These are phyloP conservation scores for Cucurbita ficifolia DNA, from an alignment of 306 rosid genomes.

Conservation along the genomic window DNA sequence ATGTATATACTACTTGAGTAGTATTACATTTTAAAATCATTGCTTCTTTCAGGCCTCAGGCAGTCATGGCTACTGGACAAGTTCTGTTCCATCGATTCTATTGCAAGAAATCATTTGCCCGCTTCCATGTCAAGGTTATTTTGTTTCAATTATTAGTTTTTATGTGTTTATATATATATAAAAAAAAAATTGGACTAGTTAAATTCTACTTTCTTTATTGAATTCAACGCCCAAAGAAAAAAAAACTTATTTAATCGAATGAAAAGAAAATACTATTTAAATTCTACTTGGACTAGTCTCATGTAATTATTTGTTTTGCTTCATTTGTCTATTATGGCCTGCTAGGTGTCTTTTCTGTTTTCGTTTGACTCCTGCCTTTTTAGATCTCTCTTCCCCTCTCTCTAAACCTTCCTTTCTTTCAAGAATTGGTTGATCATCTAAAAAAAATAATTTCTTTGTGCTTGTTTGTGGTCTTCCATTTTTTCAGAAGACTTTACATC, in stretches of 20 bases:
- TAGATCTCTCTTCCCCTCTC: background rate
- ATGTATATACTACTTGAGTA: background rate
- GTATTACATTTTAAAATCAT: background rate
- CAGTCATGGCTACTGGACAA: constrained; percentile 97
- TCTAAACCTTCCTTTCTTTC: background rate
- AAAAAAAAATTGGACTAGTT: too few species aligned
- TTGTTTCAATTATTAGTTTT: background rate
- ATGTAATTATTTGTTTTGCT: background rate
- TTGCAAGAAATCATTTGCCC: constrained; percentile 89
- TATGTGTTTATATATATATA: background rate
- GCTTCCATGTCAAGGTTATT: constrained; percentile 78
- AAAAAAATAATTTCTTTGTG: background rate
- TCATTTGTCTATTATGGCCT: background rate
- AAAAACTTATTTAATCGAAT: background rate
- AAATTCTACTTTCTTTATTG: too few species aligned
- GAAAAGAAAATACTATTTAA: background rate
- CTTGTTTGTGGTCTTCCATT: background rate
- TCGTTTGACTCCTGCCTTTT: background rate
- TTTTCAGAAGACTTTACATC: background rate
- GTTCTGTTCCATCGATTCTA: constrained; percentile 89
- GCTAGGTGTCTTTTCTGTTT: background rate
- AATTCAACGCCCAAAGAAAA: too few species aligned
- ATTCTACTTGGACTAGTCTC: background rate
- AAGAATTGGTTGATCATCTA: background rate
- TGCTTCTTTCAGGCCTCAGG: constrained; percentile 55